Evolutionary conservation across 345 rosid species (phyloP).

Genomic region (Brassica nigra): DNA sequence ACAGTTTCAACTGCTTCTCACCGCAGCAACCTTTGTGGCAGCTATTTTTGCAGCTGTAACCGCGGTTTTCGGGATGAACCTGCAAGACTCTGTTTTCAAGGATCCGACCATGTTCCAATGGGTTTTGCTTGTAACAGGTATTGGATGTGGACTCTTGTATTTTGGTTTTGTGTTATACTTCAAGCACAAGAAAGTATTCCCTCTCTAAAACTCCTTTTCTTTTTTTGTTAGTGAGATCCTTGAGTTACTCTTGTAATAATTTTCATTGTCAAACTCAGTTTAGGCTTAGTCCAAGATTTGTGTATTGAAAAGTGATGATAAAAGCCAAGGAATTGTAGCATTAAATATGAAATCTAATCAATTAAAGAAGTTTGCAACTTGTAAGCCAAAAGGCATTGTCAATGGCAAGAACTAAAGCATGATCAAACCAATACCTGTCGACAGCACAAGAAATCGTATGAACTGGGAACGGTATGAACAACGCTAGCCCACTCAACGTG

Average conservation of each 20-base stretch:
- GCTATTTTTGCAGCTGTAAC: constrained; percentile 85
- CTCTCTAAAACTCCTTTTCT: constrained; percentile 43
- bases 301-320: background rate
- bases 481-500: background rate
- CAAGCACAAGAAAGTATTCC: constrained; percentile 81
- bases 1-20: constrained; percentile 91
- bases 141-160: constrained; percentile 57
- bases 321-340: background rate
- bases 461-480: background rate
- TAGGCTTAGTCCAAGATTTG: background rate
- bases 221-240: background rate
- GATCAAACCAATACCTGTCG: background rate
- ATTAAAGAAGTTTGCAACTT: background rate
- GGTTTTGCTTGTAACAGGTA: constrained; percentile 71
- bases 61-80: constrained; percentile 89
- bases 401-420: background rate
- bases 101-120: constrained; percentile 64
- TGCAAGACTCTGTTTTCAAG: constrained; percentile 66
- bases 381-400: background rate
- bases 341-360: background rate
- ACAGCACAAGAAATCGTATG: background rate
- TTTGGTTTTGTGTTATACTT: constrained; percentile 69
- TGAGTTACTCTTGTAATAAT: background rate
- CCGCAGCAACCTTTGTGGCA: constrained; percentile 89
- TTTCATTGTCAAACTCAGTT: background rate